Evolutionary conservation across 768 basidiomycete genomes (phyloP).

Genomic region (Suillus placidus): DNA sequence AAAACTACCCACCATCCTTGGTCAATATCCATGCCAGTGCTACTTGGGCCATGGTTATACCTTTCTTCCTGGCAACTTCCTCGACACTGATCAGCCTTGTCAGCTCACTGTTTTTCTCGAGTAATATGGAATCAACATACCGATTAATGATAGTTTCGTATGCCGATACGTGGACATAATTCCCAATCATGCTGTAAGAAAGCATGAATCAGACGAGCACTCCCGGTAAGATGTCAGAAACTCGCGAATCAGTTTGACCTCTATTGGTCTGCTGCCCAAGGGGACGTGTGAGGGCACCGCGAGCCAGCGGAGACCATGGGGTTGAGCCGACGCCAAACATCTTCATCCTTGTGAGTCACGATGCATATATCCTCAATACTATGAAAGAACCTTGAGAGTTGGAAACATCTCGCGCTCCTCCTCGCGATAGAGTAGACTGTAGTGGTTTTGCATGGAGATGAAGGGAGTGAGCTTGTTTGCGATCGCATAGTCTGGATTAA

Average conservation of each 20-base stretch:
- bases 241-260: constrained; percentile 28
- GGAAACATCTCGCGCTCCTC: constrained; percentile 67
- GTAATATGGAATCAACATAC: constrained; percentile 11
- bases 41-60: constrained; percentile 45
- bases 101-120: neutral
- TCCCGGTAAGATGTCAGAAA: neutral
- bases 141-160: constrained; percentile 31
- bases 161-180: constrained; percentile 25
- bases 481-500: constrained; percentile 39
- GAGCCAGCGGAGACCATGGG: constrained; percentile 47
- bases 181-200: constrained; percentile 25
- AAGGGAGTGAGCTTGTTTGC: constrained; percentile 51
- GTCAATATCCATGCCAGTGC: constrained; percentile 43
- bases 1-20: constrained; percentile 30
- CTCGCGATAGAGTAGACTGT: constrained; percentile 59
- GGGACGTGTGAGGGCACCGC: constrained; percentile 40
- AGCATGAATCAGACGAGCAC: constrained; percentile 10
- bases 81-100: constrained; percentile 34
- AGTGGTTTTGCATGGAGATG: constrained; percentile 68
- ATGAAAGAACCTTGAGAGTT: constrained; percentile 34
- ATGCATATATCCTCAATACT: neutral
- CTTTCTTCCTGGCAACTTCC: constrained; percentile 40
- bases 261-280: constrained; percentile 31
- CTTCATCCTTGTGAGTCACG: constrained; percentile 18
- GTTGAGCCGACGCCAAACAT: constrained; percentile 47